Conservation (phyloP, 2,329 filamentous ascomycete species). For the Plenodomus tracheiphilus region DNA sequence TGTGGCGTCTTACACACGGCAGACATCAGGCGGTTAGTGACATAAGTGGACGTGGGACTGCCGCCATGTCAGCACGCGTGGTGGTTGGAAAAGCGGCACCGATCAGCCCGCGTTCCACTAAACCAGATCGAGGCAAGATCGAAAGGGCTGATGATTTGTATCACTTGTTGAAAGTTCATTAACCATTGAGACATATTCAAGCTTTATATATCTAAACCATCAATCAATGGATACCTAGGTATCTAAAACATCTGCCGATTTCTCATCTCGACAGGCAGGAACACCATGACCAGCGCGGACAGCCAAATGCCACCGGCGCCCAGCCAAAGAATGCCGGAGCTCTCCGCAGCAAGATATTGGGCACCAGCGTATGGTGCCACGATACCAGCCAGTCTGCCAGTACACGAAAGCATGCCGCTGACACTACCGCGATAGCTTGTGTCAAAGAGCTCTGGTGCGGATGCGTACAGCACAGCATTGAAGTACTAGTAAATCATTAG, state of each 20-base stretch:
- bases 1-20: too few species aligned
- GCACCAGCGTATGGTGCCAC: slow-evolving; percentile 35
- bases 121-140: too few species aligned
- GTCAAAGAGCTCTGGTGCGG: slow-evolving; percentile 34
- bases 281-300: slow-evolving; percentile 31
- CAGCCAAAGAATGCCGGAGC: slow-evolving; percentile 34
- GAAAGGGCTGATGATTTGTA: too few species aligned
- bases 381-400: slow-evolving; percentile 33
- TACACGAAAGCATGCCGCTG: slow-evolving; percentile 33
- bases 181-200: too few species aligned
- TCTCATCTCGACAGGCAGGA: slow-evolving; percentile 36
- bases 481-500: slow-evolving; percentile 22
- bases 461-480: slow-evolving; percentile 35
- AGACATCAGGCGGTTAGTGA: too few species aligned
- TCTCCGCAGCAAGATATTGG: slow-evolving; percentile 21
- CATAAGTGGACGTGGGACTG: too few species aligned
- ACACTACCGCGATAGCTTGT: slow-evolving; percentile 35
- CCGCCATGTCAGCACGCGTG: too few species aligned
- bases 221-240: too few species aligned
- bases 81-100: too few species aligned
- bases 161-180: too few species aligned
- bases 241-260: slow-evolving; percentile 35
- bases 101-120: too few species aligned
- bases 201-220: too few species aligned
- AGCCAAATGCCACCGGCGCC: slow-evolving; percentile 37